Evolutionary conservation across 192 early-diverging fungal species (phyloP).

Genomic region (Diversispora eburnea): DNA sequence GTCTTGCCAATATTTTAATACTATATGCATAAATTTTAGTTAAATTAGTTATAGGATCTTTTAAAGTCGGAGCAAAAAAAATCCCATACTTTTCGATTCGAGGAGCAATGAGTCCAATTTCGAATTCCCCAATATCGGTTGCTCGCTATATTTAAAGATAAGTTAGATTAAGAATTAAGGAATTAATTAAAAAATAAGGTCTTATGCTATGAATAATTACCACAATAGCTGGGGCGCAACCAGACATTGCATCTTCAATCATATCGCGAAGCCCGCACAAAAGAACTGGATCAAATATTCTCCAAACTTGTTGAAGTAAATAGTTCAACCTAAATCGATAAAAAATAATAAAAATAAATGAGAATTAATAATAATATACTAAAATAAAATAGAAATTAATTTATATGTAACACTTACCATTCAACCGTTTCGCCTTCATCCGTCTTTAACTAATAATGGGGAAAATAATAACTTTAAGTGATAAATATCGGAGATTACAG

Average conservation of each 20-base stretch:
- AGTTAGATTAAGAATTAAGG: background rate
- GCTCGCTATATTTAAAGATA: background rate
- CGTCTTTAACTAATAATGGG: background rate
- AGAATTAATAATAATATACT: background rate
- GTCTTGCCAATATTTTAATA: constrained; percentile 11
- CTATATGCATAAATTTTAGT: constrained; percentile 2
- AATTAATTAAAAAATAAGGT: background rate
- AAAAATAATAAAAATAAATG: background rate
- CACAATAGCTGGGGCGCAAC: constrained; percentile 23
- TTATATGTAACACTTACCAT: constrained; percentile 13
- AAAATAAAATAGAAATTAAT: background rate
- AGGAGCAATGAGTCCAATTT: constrained; percentile 19
- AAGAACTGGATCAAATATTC: constrained; percentile 13
- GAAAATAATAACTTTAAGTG: background rate
- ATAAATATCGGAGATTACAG: background rate
- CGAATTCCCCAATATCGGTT: constrained; percentile 15
- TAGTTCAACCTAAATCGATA: constrained; percentile 10
- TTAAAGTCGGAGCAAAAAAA: background rate
- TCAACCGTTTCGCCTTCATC: constrained; percentile 24
- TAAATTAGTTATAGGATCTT: background rate
- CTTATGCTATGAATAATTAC: constrained; percentile 1
- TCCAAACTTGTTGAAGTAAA: constrained; percentile 25
- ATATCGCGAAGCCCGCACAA: constrained; percentile 12
- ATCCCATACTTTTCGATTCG: constrained; percentile 12
- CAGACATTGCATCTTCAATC: constrained; percentile 23